Percentiles rank a stretch among this genome's conserved stretches.
Evolutionary conservation across 495 filamentous ascomycete genomes (phyloP).

Genomic region (Zalerion maritima): DNA sequence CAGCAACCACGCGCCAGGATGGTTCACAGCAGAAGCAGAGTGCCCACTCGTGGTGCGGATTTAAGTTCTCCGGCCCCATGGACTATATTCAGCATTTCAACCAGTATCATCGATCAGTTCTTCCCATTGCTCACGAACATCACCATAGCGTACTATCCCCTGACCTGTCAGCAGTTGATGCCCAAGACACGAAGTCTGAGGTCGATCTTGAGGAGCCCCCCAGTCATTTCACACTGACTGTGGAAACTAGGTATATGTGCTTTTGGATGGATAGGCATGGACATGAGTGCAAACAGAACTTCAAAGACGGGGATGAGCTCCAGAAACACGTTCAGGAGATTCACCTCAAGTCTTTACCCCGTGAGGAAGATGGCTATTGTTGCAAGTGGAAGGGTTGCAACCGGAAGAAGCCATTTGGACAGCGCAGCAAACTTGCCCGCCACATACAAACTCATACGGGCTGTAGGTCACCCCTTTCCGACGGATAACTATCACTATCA

Average conservation of each 20-base stretch:
- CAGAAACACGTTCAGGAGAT: constrained; percentile 7
- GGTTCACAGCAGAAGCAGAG: constrained; percentile 6
- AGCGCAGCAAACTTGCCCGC: constrained; percentile 45
- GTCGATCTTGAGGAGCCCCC: constrained; percentile 4
- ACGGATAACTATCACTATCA: background rate
- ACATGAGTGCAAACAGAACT: constrained; percentile 14
- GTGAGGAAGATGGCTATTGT: background rate
- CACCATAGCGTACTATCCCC: constrained; percentile 14
- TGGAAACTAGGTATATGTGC: constrained; percentile 16
- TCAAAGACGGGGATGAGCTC: constrained; percentile 5
- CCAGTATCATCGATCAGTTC: constrained; percentile 1
- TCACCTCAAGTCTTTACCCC: constrained; percentile 4
- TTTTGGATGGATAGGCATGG: no score
- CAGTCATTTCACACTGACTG: background rate
- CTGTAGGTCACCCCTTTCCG: constrained; percentile 28
- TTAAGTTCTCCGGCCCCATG: constrained; percentile 13
- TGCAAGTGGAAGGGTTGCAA: constrained; percentile 34
- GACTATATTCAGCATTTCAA: constrained; percentile 19
- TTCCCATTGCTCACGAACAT: constrained; percentile 7
- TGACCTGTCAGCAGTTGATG: constrained; percentile 13
- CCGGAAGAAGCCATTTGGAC: constrained; percentile 32
- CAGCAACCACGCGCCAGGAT: constrained; percentile 8
- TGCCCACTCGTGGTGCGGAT: constrained; percentile 14
- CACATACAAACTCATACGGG: constrained; percentile 49
- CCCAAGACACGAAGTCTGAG: constrained; percentile 8